Base-by-base conservation (phyloP, 176 grass and related monocot genomes). In the Phoenix dactylifera region DNA sequence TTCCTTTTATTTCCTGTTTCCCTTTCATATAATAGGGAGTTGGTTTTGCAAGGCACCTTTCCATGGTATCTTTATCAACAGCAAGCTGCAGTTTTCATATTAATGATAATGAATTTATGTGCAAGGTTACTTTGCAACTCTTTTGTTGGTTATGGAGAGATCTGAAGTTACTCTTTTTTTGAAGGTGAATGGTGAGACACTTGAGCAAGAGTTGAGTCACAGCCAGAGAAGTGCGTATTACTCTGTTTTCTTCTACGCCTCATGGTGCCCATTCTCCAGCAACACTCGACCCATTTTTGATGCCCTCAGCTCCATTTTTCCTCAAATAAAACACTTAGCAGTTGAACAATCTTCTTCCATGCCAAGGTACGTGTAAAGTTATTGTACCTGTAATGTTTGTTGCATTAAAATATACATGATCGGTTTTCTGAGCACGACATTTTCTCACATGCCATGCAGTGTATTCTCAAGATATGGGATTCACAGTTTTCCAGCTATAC, bases 241-340 rank as follows among this genome's bases (percentile, higher is more conserved):
- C 52, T 74, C 77, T 28, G 49, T 95, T 49, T 83, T 95, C 61
- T 87, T 95, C 64, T 85, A 85, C 48, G 86, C 86, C 54, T 81
- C 83, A n/a, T 95, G 86, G 91, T 95, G 91, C 52, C 86, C 86
- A 24, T 87, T 90, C 68, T 95, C 91, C 1, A 66, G 79, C 63
- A 74, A 48, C 60, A 68, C 62, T 64, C 85, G 67, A 59, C 74
- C 74, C 1, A 0, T 76, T 50, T 95, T 95, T 49, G 68, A 90
- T 74, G 80, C 85, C 67, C 86, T 95, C 54, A 87, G 83, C 74
- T 74, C 77, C 44, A 90, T 95, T 80, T 90, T 87, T 84, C 86
- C 91, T 52, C 80, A 55, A 54, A 78, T 95, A 72, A 95, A 69
- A 18, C 86, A 95, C 80, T 70, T 95, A 61, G 67, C 83, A 69